phyloP scores from a whole-genome alignment of 257 asterid genomes.

The Capsicum baccatum region DNA sequence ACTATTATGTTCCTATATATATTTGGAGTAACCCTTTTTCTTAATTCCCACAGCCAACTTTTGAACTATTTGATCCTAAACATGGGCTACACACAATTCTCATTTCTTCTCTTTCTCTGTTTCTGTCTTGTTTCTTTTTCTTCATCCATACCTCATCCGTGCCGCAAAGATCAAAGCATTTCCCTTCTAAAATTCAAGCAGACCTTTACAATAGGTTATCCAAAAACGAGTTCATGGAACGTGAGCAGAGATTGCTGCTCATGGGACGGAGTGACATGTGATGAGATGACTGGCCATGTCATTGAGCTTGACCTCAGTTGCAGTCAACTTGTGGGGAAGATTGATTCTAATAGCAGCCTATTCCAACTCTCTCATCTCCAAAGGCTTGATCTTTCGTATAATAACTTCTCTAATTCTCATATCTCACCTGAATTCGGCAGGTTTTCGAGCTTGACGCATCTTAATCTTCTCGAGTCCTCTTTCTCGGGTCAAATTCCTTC shows the following conservation, averaged over 20 bases:
- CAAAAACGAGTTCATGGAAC: conserved; percentile 29
- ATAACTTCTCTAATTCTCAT: conserved; percentile 28
- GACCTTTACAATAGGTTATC: background rate
- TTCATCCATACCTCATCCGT: conserved; percentile 9
- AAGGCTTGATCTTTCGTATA: conserved; percentile 32
- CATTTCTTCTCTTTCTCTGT: background rate
- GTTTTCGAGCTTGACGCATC: conserved; percentile 6
- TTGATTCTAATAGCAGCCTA: conserved; percentile 33
- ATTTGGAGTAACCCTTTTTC: background rate
- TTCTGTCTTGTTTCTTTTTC: conserved; percentile 10
- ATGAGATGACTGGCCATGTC: conserved; percentile 25
- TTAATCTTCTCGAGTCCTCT: conserved; percentile 30
- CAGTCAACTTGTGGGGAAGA: conserved; percentile 30
- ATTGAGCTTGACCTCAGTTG: conserved; percentile 35
- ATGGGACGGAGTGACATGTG: conserved; percentile 38
- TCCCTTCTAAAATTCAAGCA: background rate
- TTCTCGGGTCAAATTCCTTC: conserved; percentile 38
- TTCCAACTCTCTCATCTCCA: conserved; percentile 32
- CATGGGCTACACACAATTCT: background rate
- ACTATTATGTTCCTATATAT: no score
- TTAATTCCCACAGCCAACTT: background rate
- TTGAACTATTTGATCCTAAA: background rate
- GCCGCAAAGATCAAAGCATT: background rate
- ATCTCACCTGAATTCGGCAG: background rate
- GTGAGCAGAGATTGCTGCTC: conserved; percentile 31